Conservation (phyloP, 1,284 basidiomycete genomes). For the Pseudozyma tsukubaensis region DNA sequence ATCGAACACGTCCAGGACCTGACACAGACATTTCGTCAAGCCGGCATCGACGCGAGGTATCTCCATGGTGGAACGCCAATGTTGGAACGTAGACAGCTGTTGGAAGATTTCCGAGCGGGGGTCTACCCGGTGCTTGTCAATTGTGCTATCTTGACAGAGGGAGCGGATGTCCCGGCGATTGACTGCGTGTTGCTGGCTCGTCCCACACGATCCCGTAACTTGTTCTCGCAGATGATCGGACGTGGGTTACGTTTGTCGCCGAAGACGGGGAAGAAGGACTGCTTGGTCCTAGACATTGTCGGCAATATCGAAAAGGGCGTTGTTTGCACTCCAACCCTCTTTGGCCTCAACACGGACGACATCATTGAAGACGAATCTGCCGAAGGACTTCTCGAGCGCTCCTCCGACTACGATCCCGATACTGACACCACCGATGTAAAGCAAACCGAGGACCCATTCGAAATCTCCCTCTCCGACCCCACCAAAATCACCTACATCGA, state of each 20-base stretch:
- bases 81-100: conserved; percentile 76
- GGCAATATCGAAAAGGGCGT: conserved; percentile 81
- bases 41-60: conserved; percentile 87
- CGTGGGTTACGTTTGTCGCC: conserved; percentile 89
- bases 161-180: conserved; percentile 72
- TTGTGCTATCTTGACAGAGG: conserved; percentile 80
- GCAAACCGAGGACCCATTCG: conserved; percentile 15
- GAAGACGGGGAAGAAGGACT: conserved; percentile 83
- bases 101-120: conserved; percentile 79
- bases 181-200: conserved; percentile 85
- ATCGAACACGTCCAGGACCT: conserved; percentile 83
- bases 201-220: conserved; percentile 84
- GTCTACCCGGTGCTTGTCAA: conserved; percentile 89
- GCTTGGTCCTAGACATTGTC: conserved; percentile 90
- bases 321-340: conserved; percentile 83
- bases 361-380: conserved; percentile 72
- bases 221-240: conserved; percentile 96
- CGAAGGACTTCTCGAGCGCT: conserved; percentile 29
- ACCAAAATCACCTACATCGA: conserved; percentile 81
- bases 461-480: conserved; percentile 28
- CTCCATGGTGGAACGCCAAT: conserved; percentile 78
- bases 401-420: conserved; percentile 9
- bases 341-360: conserved; percentile 83
- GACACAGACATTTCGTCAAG: conserved; percentile 78
- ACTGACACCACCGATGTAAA: background rate